phyloP scores from a whole-genome alignment of 169 alveolate genomes.

The Perkinsus chesapeaki region DNA sequence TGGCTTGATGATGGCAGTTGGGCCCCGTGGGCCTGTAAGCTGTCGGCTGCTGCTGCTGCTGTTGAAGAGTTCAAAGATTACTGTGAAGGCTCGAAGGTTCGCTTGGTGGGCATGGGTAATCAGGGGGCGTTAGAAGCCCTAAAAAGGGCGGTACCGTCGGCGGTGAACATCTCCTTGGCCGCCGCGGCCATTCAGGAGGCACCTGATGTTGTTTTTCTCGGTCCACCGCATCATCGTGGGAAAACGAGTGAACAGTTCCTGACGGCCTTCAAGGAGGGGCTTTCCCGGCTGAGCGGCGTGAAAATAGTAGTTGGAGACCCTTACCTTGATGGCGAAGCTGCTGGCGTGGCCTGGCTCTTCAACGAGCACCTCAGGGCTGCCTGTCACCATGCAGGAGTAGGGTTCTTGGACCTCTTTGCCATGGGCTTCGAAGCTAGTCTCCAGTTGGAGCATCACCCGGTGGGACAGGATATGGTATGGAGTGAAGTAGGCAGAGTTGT shows the following conservation, averaged over 20 bases:
- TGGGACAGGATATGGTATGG: neutral
- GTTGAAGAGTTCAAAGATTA: neutral
- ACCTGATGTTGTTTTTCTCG: neutral
- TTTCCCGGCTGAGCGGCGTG: neutral
- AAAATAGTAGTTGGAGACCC: neutral
- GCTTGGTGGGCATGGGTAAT: neutral
- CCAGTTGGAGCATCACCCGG: neutral
- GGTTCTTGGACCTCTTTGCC: neutral
- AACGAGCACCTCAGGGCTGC: neutral
- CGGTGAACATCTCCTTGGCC: neutral
- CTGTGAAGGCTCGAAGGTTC: neutral
- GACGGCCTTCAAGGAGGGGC: neutral
- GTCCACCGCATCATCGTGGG: neutral
- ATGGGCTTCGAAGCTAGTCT: neutral
- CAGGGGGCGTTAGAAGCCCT: neutral
- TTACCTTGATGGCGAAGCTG: neutral
- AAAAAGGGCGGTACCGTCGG: neutral
- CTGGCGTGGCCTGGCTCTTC: neutral
- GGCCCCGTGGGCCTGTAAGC: neutral
- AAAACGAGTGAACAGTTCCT: neutral
- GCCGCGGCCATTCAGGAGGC: neutral
- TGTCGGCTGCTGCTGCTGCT: neutral
- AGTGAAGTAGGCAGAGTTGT: neutral
- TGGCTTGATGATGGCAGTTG: neutral
- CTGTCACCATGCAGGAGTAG: neutral